These are phyloP conservation scores for Emergomyces orientalis DNA, from an alignment of 2,329 filamentous ascomycete species.

Conservation along the genomic window DNA sequence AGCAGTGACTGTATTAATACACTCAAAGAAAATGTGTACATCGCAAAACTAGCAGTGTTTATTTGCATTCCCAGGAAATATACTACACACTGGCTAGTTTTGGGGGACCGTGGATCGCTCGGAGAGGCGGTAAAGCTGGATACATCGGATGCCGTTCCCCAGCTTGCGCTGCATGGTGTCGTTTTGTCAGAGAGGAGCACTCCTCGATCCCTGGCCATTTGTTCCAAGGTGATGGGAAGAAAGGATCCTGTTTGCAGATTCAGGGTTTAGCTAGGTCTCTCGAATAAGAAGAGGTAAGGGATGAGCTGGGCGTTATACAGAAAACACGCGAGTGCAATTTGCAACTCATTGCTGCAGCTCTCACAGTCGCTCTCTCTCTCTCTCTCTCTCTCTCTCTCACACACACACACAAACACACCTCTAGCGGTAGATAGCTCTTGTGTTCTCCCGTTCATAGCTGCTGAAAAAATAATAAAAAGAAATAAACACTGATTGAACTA, in stretches of 20 bases:
- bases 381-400: neutral
- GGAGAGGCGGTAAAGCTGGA: conserved; percentile 6
- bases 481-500: neutral
- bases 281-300: neutral
- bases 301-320: neutral
- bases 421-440: neutral
- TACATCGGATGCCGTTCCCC: conserved; percentile 37
- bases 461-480: neutral
- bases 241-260: conserved; percentile 60
- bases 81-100: conserved; percentile 65
- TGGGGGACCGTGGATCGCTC: conserved; percentile 19
- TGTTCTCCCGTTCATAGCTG: neutral
- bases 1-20: conserved; percentile 81
- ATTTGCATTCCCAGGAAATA: conserved; percentile 73
- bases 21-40: conserved; percentile 84
- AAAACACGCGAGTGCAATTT: neutral
- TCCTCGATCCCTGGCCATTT: conserved; percentile 83
- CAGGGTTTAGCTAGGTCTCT: neutral
- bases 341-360: neutral
- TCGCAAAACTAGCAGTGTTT: conserved; percentile 49
- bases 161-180: conserved; percentile 62
- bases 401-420: neutral
- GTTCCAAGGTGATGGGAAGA: conserved; percentile 90
- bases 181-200: conserved; percentile 69
- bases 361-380: neutral